phyloP scores from a whole-genome alignment of 495 filamentous ascomycete genomes.

The Hyphodiscus hymeniophilus region DNA sequence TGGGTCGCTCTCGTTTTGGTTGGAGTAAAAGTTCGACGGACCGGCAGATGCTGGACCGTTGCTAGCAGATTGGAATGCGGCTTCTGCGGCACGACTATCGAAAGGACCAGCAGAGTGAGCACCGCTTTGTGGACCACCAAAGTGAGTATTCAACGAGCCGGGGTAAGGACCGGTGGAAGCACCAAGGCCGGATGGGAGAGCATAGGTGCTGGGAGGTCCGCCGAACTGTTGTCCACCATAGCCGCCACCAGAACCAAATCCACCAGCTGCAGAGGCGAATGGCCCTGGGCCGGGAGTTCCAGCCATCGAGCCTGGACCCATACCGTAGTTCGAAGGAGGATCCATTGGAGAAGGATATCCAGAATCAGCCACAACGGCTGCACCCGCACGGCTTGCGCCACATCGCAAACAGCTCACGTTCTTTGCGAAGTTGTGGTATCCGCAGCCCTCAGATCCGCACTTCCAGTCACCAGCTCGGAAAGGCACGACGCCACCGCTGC shows the following conservation, averaged over 20 bases:
- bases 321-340: constrained; percentile 66
- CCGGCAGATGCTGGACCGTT: constrained; percentile 61
- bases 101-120: constrained; percentile 83
- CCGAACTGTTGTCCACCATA: constrained; percentile 80
- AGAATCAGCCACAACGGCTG: constrained; percentile 88
- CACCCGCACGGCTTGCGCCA: constrained; percentile 86
- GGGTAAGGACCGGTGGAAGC: constrained; percentile 74
- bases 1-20: constrained; percentile 61
- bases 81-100: constrained; percentile 86
- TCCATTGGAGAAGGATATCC: constrained; percentile 91
- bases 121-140: constrained; percentile 51
- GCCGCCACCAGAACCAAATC: constrained; percentile 65
- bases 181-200: constrained; percentile 81
- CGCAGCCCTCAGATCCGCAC: constrained; percentile 94
- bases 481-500: constrained; percentile 80
- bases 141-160: constrained; percentile 64
- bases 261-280: constrained; percentile 59
- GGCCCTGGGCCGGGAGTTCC: constrained; percentile 79
- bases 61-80: constrained; percentile 80
- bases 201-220: constrained; percentile 81
- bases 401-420: constrained; percentile 96
- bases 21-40: constrained; percentile 51
- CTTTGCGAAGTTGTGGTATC: constrained; percentile 99
- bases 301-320: constrained; percentile 70
- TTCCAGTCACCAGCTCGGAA: constrained; percentile 99